Evolutionary conservation across 176 grass and related monocot genomes (phyloP), one percentile per base, ranked within the genome.

Genomic region (Ensete ventricosum): DNA sequence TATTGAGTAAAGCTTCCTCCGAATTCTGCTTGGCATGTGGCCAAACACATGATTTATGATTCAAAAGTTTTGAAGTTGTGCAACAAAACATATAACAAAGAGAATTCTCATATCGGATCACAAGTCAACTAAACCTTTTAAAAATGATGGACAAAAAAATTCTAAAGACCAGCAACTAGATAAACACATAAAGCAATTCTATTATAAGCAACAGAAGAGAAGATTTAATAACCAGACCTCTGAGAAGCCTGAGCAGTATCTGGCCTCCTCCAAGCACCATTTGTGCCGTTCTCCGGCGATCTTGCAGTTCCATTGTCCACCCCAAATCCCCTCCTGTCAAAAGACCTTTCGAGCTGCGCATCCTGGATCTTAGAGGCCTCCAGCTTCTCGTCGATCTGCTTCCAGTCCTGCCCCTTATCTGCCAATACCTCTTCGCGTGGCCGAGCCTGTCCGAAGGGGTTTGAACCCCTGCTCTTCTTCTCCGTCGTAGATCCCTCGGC

Each of bases 221-320:
- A 8, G 57, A 60, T n/a, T 60, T 60, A 17, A 9, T 3, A 24
- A 68, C 6, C 65, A 14, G 25, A 68, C 65, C 65, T 68, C 34
- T 25, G 64, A 67, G 49, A 59, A 73, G 64, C 24, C 59, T 82
- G 76, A 77, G 59, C 53, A 27, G 54, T 60, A 76, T 78, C 75
- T 50, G 78, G 68, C 78, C 84, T 90, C 71, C 73, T 90, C 88
- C 84, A 90, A 67, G 66, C 69, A 20, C 53, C 78, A 52, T 79
- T 78, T 50, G 53, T 63, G 73, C 16, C 58, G 50, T 73, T 55
- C 65, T 90, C 88, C 19, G 71, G 74, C 60, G 53, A 26, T 8
- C 12, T 54, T 19, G n/a, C 11, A 27, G 67, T 62, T 55, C 58
- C 81, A 50, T 76, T 81, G n/a, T 68, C 78, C 64, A 78, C 75